phyloP scores from a whole-genome alignment of 305 asterid genomes.

The Fraxinus paxiana region DNA sequence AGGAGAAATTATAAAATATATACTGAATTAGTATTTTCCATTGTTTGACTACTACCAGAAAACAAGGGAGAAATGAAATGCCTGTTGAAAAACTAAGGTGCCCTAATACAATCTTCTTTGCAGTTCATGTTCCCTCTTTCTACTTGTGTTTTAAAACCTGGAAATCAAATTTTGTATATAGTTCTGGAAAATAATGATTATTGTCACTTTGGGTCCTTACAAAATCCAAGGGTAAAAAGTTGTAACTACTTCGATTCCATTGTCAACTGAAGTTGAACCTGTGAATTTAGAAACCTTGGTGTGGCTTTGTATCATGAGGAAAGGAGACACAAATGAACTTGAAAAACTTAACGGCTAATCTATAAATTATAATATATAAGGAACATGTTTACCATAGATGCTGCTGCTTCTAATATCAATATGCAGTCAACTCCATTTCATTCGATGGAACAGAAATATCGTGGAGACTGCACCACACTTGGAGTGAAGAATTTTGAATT shows the following conservation, averaged over 20 bases:
- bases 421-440: not conserved
- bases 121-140: not conserved
- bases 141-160: not conserved
- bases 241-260: not conserved
- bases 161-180: not conserved
- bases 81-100: not conserved
- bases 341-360: not conserved
- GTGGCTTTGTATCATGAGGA: not conserved
- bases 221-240: not conserved
- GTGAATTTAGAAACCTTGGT: not conserved
- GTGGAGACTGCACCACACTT: not conserved
- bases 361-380: not conserved
- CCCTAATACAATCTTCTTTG: not conserved
- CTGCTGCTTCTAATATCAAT: not conserved
- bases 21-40: not conserved
- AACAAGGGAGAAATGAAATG: not conserved
- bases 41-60: not conserved
- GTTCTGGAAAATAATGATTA: not conserved
- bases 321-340: not conserved
- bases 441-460: not conserved
- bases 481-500: not conserved
- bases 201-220: not conserved
- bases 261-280: not conserved
- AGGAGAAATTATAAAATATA: not conserved
- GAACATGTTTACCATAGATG: not conserved